Conservation (phyloP, 257 asterid species). For the Rhazya stricta region DNA sequence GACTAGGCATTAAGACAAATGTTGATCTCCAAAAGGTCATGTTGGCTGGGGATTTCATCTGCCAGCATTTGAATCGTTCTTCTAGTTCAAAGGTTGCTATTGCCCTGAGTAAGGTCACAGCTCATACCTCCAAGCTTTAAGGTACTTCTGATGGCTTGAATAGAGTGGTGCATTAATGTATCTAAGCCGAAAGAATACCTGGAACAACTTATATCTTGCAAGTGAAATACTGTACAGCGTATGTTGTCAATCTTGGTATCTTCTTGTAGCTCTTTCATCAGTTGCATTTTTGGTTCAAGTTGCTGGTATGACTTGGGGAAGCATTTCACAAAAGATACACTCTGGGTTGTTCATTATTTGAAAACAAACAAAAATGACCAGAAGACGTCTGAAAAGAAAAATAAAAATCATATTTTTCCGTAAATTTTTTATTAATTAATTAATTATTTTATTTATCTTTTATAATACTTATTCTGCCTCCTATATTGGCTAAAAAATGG, state of each 20-base stretch:
- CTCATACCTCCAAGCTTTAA: constrained; percentile 69
- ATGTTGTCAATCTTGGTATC: neutral
- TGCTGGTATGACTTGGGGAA: neutral
- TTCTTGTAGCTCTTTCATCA: neutral
- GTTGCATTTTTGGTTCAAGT: neutral
- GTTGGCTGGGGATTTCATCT: constrained; percentile 78
- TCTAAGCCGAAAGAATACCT: neutral
- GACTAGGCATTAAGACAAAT: constrained; percentile 70
- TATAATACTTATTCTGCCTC: neutral
- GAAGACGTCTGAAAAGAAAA: neutral
- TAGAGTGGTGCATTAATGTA: neutral
- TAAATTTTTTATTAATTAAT: no score
- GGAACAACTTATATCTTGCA: neutral
- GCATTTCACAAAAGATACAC: neutral
- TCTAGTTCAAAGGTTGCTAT: constrained; percentile 78
- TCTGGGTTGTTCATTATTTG: neutral
- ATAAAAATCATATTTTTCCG: neutral
- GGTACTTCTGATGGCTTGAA: constrained; percentile 13
- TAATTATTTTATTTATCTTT: no score
- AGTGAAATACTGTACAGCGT: neutral
- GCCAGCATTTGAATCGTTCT: constrained; percentile 59
- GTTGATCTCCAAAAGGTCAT: constrained; percentile 66
- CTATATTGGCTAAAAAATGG: neutral
- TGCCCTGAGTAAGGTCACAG: constrained; percentile 52
- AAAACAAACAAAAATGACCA: neutral